phyloP scores from a whole-genome alignment of 352 stramenopile genomes.

The Phytophthora fragariaefolia region DNA sequence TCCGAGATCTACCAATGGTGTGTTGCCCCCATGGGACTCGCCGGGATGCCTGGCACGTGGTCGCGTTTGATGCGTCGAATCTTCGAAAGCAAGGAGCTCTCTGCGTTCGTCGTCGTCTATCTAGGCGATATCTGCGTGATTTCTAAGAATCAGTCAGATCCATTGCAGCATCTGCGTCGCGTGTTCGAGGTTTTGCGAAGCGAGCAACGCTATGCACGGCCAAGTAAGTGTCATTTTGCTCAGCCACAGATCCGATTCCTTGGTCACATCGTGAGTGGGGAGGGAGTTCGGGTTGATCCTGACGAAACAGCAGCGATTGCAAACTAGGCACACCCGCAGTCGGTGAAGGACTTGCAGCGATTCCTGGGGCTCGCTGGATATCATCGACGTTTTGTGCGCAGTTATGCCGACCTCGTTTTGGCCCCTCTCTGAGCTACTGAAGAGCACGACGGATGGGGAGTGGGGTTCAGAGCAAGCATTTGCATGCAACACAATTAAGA shows the following conservation, averaged over 20 bases:
- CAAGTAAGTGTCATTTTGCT: constrained; percentile 34
- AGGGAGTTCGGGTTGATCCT: constrained; percentile 24
- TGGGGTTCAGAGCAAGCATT: constrained; percentile 18
- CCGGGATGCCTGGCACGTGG: background rate
- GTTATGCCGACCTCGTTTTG: constrained; percentile 19
- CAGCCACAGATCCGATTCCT: constrained; percentile 26
- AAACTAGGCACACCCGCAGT: constrained; percentile 10
- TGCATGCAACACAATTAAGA: constrained; percentile 20
- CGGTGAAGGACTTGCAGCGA: constrained; percentile 22
- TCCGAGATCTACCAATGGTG: background rate
- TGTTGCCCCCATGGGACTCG: background rate
- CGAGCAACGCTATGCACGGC: constrained; percentile 29
- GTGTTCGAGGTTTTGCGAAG: constrained; percentile 34
- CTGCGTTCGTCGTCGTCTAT: constrained; percentile 40
- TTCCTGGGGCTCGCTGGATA: constrained; percentile 6
- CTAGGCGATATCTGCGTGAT: constrained; percentile 43
- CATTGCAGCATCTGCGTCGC: constrained; percentile 24
- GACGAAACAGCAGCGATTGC: constrained; percentile 26
- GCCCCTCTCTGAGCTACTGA: constrained; percentile 20
- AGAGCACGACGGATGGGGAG: constrained; percentile 22
- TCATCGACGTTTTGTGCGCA: constrained; percentile 4
- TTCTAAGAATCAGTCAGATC: constrained; percentile 15
- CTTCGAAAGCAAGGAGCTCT: constrained; percentile 8
- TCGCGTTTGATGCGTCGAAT: background rate
- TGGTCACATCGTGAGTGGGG: constrained; percentile 28